Evolutionary conservation across 495 filamentous ascomycete genomes (phyloP).

Genomic region (Aspergillus nanangensis): DNA sequence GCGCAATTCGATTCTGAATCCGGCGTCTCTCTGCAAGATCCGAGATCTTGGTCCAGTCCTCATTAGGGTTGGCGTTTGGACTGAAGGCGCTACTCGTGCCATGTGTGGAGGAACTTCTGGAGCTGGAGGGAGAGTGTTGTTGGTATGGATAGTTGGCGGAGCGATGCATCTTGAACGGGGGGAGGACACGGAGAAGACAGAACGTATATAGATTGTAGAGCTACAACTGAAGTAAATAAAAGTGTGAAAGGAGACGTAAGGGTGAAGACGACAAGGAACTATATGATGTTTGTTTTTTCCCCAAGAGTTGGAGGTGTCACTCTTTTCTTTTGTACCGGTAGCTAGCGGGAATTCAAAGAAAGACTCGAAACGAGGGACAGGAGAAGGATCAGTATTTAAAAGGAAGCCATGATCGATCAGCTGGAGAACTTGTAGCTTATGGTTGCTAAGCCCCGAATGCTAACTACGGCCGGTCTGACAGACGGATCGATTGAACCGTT

Average conservation of each 20-base stretch:
- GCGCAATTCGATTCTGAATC: conserved; percentile 97
- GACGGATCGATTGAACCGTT: conserved; percentile 17
- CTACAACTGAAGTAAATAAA: background rate
- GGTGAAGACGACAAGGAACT: too few species aligned
- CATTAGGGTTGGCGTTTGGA: conserved; percentile 90
- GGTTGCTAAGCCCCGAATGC: conserved; percentile 27
- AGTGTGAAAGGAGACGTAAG: background rate
- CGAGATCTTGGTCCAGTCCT: conserved; percentile 99
- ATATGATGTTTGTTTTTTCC: too few species aligned
- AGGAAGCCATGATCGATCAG: conserved; percentile 25
- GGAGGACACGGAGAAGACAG: background rate
- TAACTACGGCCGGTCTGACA: conserved; percentile 8
- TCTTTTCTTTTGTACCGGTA: too few species aligned
- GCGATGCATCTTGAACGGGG: conserved; percentile 36
- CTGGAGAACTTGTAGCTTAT: conserved; percentile 20
- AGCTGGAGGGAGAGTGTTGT: conserved; percentile 27
- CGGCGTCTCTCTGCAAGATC: conserved; percentile 89
- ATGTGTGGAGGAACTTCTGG: conserved; percentile 62
- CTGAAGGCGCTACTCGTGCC: conserved; percentile 95
- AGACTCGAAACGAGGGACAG: conserved; percentile 10
- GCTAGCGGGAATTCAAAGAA: too few species aligned
- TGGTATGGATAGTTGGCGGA: conserved; percentile 27
- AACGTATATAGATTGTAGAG: too few species aligned
- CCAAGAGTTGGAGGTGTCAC: too few species aligned
- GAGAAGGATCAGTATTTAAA: conserved; percentile 14